These are phyloP conservation scores for Agrostemma githago DNA, from an alignment of 148 eudicot genomes.

Conservation along the genomic window DNA sequence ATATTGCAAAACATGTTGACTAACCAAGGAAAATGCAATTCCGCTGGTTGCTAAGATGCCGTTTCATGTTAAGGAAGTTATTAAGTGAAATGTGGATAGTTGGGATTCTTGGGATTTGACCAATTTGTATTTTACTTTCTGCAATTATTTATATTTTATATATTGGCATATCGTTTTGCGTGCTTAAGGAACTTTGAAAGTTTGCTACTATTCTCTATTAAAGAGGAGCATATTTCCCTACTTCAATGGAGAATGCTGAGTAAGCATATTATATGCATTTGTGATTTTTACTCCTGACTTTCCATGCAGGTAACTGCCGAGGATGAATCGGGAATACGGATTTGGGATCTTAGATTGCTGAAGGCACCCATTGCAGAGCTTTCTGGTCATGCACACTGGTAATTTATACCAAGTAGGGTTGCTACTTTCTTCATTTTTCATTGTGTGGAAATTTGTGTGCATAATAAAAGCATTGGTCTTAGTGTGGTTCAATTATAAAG, in stretches of 20 bases:
- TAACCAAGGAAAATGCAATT: not conserved
- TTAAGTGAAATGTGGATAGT: not conserved
- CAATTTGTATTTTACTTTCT: not conserved
- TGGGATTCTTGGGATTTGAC: not conserved
- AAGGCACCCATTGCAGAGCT: slow-evolving; percentile 75
- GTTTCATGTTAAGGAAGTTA: not conserved
- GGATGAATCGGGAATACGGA: slow-evolving; percentile 91
- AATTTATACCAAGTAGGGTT: slow-evolving; percentile 20
- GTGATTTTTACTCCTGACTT: slow-evolving; percentile 8
- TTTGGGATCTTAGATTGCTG: slow-evolving; percentile 96
- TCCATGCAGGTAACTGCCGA: slow-evolving; percentile 83
- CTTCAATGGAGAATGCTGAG: not conserved
- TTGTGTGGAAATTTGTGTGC: slow-evolving; percentile 2
- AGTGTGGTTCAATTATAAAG: slow-evolving; percentile 4
- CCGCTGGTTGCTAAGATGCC: not conserved
- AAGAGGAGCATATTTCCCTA: slow-evolving; percentile 2
- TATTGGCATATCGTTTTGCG: not conserved
- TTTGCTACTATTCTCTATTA: not conserved
- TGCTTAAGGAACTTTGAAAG: not conserved
- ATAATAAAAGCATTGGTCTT: not conserved
- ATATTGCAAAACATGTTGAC: not conserved
- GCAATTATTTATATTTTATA: not conserved
- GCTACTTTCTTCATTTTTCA: slow-evolving; percentile 2
- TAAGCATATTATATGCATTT: slow-evolving; percentile 1
- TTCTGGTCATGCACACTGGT: slow-evolving; percentile 99